These are phyloP conservation scores for Cladobotryum mycophilum DNA, from an alignment of 2,329 filamentous ascomycete genomes.

Conservation along the genomic window DNA sequence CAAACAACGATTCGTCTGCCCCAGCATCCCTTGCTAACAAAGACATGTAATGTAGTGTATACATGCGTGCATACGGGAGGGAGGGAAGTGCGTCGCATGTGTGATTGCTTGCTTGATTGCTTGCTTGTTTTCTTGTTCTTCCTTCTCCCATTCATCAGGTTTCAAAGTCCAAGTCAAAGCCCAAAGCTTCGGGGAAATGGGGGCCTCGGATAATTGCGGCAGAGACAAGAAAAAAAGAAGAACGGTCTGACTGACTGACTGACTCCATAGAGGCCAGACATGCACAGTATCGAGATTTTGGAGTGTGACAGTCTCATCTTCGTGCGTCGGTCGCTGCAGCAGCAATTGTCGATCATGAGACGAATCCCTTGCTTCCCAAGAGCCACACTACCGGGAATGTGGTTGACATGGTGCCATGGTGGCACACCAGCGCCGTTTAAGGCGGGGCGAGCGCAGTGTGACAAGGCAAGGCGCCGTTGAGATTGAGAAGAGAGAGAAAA, in stretches of 20 bases:
- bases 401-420: constrained; percentile 9
- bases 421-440: constrained; percentile 10
- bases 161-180: too few species aligned
- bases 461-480: constrained; percentile 4
- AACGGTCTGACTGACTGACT: too few species aligned
- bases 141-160: too few species aligned
- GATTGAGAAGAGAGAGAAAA: neutral
- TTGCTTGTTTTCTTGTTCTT: neutral
- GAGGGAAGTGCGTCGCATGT: neutral
- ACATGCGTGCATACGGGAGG: neutral
- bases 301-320: constrained; percentile 1
- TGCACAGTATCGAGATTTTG: constrained; percentile 5
- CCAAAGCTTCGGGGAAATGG: too few species aligned
- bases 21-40: constrained; percentile 9
- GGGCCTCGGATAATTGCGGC: too few species aligned
- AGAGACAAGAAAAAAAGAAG: too few species aligned
- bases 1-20: neutral
- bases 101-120: neutral
- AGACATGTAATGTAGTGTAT: neutral
- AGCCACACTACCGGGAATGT: constrained; percentile 11
- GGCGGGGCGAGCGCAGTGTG: constrained; percentile 10
- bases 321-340: constrained; percentile 4
- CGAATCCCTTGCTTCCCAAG: constrained; percentile 10
- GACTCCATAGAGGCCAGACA: neutral
- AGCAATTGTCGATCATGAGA: constrained; percentile 12